Percentiles rank a stretch among this genome's conserved stretches.
Conservation (phyloP, 2,329 filamentous ascomycete species). For the Ambrosiella cleistominuta region DNA sequence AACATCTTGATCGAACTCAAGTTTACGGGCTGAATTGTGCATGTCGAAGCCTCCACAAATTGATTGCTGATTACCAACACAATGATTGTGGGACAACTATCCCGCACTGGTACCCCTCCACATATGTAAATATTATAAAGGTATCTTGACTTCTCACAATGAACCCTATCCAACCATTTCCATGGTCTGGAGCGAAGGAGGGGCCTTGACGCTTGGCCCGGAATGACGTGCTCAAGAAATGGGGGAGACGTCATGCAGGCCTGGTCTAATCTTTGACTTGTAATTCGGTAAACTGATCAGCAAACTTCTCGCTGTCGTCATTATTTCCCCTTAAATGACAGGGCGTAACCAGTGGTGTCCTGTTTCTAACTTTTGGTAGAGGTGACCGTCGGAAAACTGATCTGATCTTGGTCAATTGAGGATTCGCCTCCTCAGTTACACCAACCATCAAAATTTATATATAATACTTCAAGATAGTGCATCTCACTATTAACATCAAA, state of each 20-base stretch:
- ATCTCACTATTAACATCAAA: too few species aligned
- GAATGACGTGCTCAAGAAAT: conserved; percentile 21
- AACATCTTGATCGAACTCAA: neutral
- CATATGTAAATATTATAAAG: neutral
- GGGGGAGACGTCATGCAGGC: conserved; percentile 11
- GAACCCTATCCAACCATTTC: neutral
- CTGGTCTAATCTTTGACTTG: neutral
- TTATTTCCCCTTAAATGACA: neutral
- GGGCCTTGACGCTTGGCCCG: conserved; percentile 14
- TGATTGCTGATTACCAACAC: neutral
- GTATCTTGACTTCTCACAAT: neutral
- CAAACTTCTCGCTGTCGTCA: neutral
- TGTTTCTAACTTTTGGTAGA: neutral
- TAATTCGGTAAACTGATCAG: neutral
- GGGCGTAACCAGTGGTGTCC: neutral
- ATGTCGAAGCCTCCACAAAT: neutral
- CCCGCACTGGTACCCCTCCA: neutral
- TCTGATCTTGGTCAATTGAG: neutral
- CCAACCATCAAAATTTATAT: neutral
- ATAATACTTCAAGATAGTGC: neutral
- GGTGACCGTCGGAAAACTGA: neutral
- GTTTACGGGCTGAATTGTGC: neutral
- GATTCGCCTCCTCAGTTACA: neutral
- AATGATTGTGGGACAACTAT: neutral
- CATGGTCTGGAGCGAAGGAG: conserved; percentile 7